Conservation (phyloP, 495 filamentous ascomycete genomes). For the Aspergillus heteromorphus region DNA sequence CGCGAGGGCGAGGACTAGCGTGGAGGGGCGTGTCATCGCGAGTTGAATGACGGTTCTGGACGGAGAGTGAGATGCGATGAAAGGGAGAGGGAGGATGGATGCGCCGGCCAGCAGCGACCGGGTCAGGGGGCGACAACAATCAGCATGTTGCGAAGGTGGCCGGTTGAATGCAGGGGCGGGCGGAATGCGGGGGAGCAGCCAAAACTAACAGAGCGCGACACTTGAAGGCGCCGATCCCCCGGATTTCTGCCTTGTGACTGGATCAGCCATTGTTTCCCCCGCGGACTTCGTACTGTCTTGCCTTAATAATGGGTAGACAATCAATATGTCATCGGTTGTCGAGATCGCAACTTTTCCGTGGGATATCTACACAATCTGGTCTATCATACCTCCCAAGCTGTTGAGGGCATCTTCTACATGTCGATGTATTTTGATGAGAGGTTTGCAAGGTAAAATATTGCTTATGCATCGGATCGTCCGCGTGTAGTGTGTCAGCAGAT, state of each 20-base stretch:
- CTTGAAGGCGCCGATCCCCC: not conserved
- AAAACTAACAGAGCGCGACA: not conserved
- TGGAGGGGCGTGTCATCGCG: slow-evolving; percentile 8
- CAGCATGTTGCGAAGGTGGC: not conserved
- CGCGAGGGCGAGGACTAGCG: slow-evolving; percentile 22
- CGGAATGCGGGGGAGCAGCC: slow-evolving; percentile 10
- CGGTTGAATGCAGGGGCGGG: not conserved
- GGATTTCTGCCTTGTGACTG: not conserved
- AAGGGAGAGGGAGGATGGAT: not conserved
- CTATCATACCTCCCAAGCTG: too few relatives aligned
- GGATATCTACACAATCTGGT: too few relatives aligned
- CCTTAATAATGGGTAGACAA: too few relatives aligned
- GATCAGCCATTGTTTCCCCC: too few relatives aligned
- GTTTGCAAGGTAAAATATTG: too few relatives aligned
- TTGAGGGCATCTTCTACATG: too few relatives aligned
- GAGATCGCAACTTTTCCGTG: too few relatives aligned
- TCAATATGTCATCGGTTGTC: too few relatives aligned
- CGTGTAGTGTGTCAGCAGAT: not conserved
- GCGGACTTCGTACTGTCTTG: too few relatives aligned
- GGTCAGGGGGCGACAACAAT: not conserved
- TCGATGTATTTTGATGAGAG: too few relatives aligned
- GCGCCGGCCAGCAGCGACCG: not conserved
- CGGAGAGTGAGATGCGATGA: not conserved
- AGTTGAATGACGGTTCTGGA: not conserved
- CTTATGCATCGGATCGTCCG: not conserved